Base-by-base conservation (phyloP, 495 filamentous ascomycete genomes). In the Aspergillus taichungensis region DNA sequence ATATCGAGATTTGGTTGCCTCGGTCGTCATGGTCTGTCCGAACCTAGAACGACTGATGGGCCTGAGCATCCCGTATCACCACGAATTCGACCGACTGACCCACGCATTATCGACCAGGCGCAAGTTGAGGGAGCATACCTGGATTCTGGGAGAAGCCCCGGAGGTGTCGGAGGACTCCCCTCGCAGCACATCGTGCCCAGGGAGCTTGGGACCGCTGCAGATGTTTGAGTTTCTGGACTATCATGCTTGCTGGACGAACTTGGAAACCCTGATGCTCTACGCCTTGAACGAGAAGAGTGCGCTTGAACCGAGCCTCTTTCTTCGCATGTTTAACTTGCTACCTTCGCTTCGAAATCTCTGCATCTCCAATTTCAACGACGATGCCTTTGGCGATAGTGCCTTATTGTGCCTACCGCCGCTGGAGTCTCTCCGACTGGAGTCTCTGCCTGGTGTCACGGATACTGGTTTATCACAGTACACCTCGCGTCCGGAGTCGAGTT, bases 21-120 rank as follows among this genome's bases (percentile, higher is more conserved):
- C 86, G 6, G 64, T 96, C 27, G 78, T 95, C 28, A 89, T 89
- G 82, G 78, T 82, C 5, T 95, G 88, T 57, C 87, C 87, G 8
- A 91, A 92, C 56, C 64, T 96, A 33, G 87, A 94, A 56, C 71
- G 76, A 34, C 64, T 94, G 12, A 61, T 80, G 30, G 88, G 88
- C 3, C 78, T 82, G 50, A 79, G 84, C 54, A 75, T 82, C 6
- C 68, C 76, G 6, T 88, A 88, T 55, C 72, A 79, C 39, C 83
- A 87, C 56, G 72, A 79, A 35, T 88, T 84, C 50, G 82, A 85
- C 54, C 82, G 85, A 33, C 59, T 89, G 7, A 82, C 83, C 13
- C 79, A 91, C 55, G 87, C 88, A 1, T 62, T 96, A 35, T 87
- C 87, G 1, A 88, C 87, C 2, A 70, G 88, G 29, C 74, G 66